phyloP scores from a whole-genome alignment of 805 yeast species.

The Saturnispora silvae region DNA sequence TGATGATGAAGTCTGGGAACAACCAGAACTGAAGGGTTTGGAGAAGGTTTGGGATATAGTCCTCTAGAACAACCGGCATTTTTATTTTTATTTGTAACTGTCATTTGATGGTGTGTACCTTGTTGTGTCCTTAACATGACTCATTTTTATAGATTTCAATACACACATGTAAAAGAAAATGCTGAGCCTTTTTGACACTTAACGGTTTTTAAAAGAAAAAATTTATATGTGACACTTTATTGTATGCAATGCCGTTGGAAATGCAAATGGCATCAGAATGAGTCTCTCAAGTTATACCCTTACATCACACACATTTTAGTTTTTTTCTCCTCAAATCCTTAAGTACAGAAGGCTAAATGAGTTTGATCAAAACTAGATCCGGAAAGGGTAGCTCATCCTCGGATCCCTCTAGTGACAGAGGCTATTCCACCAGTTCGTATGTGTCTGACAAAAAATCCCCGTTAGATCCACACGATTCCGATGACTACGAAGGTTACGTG shows the following conservation, averaged over 20 bases:
- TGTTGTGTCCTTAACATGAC: no score
- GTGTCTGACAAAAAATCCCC: conserved; percentile 4
- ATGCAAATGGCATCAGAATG: no score
- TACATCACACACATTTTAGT: no score
- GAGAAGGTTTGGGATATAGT: conserved; percentile 1
- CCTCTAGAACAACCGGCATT: neutral
- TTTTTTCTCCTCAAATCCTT: no score
- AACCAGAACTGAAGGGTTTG: conserved; percentile 11
- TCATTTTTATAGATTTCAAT: no score
- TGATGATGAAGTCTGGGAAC: conserved; percentile 44
- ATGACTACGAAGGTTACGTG: conserved; percentile 8
- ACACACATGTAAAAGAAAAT: no score
- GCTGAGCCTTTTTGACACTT: neutral
- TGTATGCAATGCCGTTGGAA: no score
- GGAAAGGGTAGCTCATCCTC: neutral
- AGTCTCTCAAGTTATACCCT: no score
- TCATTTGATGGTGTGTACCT: no score
- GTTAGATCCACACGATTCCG: neutral
- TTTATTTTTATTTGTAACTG: neutral
- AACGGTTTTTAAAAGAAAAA: neutral
- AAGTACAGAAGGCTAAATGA: no score
- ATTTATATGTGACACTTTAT: no score
- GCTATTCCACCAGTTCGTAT: neutral
- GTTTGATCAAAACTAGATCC: no score
- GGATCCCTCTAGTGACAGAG: neutral